These are phyloP conservation scores for Anthoceros angustus DNA, from an alignment of 225 moss, liverwort and hornwort species.

Conservation along the genomic window DNA sequence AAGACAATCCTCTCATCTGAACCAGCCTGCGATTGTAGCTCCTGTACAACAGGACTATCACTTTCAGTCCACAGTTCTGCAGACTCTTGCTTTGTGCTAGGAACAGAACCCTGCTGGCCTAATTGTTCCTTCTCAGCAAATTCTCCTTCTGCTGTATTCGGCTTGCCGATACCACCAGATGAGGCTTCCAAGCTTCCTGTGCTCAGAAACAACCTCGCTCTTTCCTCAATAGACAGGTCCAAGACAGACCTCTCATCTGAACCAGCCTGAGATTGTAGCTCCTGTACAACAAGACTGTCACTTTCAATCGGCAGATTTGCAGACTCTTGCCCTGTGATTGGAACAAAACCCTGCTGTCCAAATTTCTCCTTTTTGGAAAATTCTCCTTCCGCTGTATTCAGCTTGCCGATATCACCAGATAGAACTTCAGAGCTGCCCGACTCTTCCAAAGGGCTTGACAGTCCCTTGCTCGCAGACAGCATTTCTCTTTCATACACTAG, in stretches of 20 bases:
- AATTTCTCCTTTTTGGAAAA: too few relatives aligned
- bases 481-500: not conserved
- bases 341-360: too few relatives aligned
- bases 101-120: too few relatives aligned
- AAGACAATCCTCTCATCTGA: not conserved
- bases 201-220: not conserved
- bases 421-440: not conserved
- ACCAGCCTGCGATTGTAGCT: not conserved
- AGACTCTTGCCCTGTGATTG: not conserved
- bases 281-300: not conserved
- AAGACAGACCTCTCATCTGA: not conserved
- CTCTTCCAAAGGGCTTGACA: not conserved
- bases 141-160: not conserved
- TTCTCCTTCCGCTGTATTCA: too few relatives aligned
- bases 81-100: too few relatives aligned
- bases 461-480: not conserved
- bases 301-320: not conserved
- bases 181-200: not conserved
- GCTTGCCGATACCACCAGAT: not conserved
- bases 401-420: too few relatives aligned
- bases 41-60: not conserved
- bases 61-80: not conserved
- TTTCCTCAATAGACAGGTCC: not conserved
- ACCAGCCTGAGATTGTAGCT: not conserved
- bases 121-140: not conserved